Evolutionary conservation across 2,329 filamentous ascomycete species (phyloP).

Genomic region (Diplodia corticola): DNA sequence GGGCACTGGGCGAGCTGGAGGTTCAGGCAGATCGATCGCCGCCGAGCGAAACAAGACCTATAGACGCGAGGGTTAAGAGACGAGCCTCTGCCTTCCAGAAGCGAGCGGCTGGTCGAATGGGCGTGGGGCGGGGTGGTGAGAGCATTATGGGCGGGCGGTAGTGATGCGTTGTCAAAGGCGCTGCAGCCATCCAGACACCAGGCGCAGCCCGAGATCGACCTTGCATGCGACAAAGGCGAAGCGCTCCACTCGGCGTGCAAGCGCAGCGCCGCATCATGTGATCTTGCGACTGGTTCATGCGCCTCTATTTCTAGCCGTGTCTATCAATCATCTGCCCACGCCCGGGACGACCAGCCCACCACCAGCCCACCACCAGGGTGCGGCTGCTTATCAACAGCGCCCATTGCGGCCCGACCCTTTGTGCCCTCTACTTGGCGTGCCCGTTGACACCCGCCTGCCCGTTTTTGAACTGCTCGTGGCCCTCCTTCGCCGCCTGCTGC

Average conservation of each 20-base stretch:
- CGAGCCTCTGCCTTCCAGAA: conserved; percentile 10
- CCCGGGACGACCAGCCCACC: neutral
- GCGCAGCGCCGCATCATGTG: conserved; percentile 19
- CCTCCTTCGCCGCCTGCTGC: conserved; percentile 65
- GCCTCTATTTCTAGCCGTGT: conserved; percentile 19
- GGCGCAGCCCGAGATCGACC: conserved; percentile 10
- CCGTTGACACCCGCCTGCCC: conserved; percentile 39
- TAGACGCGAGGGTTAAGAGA: conserved; percentile 5
- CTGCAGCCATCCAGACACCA: neutral
- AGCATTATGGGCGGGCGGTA: neutral
- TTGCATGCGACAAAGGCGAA: neutral
- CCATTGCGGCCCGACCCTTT: conserved; percentile 19
- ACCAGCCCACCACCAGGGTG: conserved; percentile 5
- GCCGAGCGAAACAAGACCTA: neutral
- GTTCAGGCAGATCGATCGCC: conserved; percentile 13
- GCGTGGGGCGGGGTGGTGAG: conserved; percentile 2
- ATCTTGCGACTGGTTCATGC: conserved; percentile 3
- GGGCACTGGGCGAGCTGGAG: neutral
- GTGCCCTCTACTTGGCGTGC: conserved; percentile 1
- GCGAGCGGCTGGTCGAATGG: neutral
- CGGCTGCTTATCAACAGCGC: conserved; percentile 7
- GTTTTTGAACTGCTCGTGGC: conserved; percentile 49
- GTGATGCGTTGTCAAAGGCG: conserved; percentile 19
- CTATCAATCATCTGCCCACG: neutral
- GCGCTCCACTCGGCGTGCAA: conserved; percentile 9